Evolutionary conservation across 108 stramenopile genomes (phyloP).

Genomic region (Aureococcus anophagefferens): DNA sequence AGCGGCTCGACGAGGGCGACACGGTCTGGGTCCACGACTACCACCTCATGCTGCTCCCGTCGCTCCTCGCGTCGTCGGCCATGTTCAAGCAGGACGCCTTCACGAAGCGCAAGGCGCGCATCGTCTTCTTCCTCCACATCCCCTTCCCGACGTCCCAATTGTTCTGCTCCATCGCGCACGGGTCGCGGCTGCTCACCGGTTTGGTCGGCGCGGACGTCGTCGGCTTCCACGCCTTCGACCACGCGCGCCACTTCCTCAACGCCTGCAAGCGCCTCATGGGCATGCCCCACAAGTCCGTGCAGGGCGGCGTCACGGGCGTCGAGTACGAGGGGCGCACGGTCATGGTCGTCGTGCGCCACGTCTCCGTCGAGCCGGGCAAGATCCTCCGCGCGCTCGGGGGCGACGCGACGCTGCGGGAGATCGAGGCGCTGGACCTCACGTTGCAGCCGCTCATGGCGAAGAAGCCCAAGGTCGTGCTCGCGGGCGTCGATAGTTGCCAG

Average conservation of each 20-base stretch:
- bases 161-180: constrained; percentile 87
- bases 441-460: not conserved
- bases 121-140: constrained; percentile 97
- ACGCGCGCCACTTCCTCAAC: constrained; percentile 98
- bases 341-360: constrained; percentile 90
- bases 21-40: constrained; percentile 98
- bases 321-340: constrained; percentile 77
- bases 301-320: constrained; percentile 88
- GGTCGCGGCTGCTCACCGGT: constrained; percentile 80
- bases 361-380: constrained; percentile 83
- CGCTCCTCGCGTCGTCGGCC: constrained; percentile 37
- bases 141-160: constrained; percentile 98
- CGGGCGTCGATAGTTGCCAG: constrained; percentile 82
- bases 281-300: constrained; percentile 62
- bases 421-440: not conserved
- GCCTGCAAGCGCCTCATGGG: constrained; percentile 96
- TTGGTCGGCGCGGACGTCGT: constrained; percentile 96
- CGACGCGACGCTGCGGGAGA: constrained; percentile 9
- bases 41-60: constrained; percentile 86
- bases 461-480: constrained; percentile 73
- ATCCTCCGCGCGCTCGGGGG: constrained; percentile 49
- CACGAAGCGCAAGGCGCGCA: constrained; percentile 9
- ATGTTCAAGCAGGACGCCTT: not conserved
- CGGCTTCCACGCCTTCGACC: constrained; percentile 99
- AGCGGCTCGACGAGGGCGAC: constrained; percentile 56